phyloP scores from a whole-genome alignment of 257 asterid genomes.

The Datura wrightii region DNA sequence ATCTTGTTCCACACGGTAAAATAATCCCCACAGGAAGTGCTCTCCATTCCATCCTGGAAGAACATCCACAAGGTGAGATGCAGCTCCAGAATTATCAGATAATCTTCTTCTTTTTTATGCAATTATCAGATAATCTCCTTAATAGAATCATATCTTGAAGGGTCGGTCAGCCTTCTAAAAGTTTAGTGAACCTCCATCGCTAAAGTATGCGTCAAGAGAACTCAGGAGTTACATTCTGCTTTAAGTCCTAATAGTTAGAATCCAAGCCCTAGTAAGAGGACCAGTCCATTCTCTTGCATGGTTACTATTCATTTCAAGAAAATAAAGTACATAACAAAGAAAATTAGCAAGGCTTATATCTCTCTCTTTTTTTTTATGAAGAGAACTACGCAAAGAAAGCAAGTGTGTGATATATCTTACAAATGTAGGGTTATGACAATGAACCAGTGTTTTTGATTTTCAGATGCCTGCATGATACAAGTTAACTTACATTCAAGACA shows the following conservation, averaged over 20 bases:
- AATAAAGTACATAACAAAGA: background rate
- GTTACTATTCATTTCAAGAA: too few species aligned
- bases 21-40: conserved; percentile 74
- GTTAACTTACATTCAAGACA: background rate
- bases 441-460: background rate
- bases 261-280: background rate
- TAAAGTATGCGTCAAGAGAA: conserved; percentile 12
- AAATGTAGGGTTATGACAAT: background rate
- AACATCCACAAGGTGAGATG: conserved; percentile 15
- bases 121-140: background rate
- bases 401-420: background rate
- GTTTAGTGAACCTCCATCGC: conserved; percentile 5
- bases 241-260: background rate
- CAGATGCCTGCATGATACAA: background rate
- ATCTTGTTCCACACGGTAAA: conserved; percentile 35
- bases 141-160: background rate
- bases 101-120: background rate
- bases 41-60: conserved; percentile 60
- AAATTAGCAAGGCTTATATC: background rate
- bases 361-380: background rate
- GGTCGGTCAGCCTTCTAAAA: background rate
- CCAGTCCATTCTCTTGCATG: background rate
- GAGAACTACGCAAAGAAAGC: background rate
- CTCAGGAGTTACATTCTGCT: conserved; percentile 11
- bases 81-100: conserved; percentile 15